Conservation (phyloP, 2,329 filamentous ascomycete species). For the Penicillium sp. region DNA sequence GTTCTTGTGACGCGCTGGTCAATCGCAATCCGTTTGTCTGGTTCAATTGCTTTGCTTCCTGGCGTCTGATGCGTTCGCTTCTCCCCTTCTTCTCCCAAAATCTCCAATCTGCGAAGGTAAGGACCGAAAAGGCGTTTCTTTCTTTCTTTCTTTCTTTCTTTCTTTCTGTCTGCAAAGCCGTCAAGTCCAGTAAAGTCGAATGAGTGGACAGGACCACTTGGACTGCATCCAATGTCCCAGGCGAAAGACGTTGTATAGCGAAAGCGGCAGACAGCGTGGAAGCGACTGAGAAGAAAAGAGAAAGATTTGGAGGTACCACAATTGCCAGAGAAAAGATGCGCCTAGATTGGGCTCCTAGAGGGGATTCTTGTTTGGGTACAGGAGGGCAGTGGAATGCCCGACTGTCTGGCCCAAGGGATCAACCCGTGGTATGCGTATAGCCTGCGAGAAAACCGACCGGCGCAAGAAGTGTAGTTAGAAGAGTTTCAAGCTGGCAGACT, state of each 20-base stretch:
- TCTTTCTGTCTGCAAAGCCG: slow-evolving; percentile 17
- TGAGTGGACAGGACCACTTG: slow-evolving; percentile 36
- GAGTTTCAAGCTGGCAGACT: not conserved
- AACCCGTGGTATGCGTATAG: slow-evolving; percentile 32
- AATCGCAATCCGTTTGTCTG: not conserved
- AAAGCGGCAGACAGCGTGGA: slow-evolving; percentile 22
- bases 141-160: not conserved
- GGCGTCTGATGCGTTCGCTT: not conserved
- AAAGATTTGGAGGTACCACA: slow-evolving; percentile 15
- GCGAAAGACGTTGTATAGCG: slow-evolving; percentile 13
- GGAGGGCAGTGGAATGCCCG: slow-evolving; percentile 32
- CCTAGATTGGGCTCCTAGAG: slow-evolving; percentile 30
- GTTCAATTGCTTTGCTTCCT: not conserved
- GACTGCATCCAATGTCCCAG: slow-evolving; percentile 63
- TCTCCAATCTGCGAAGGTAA: slow-evolving; percentile 13
- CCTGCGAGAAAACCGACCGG: not conserved
- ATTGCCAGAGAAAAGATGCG: slow-evolving; percentile 27
- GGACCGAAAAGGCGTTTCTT: slow-evolving; percentile 1
- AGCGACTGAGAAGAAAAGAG: slow-evolving; percentile 21
- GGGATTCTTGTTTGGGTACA: slow-evolving; percentile 33
- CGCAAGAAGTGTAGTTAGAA: not conserved
- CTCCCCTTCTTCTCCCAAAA: not conserved
- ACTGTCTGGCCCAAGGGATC: slow-evolving; percentile 26
- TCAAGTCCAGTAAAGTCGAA: slow-evolving; percentile 26
- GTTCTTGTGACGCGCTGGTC: not conserved